Evolutionary conservation across 2,329 filamentous ascomycete genomes (phyloP).

Genomic region (Sclerotinia minor): DNA sequence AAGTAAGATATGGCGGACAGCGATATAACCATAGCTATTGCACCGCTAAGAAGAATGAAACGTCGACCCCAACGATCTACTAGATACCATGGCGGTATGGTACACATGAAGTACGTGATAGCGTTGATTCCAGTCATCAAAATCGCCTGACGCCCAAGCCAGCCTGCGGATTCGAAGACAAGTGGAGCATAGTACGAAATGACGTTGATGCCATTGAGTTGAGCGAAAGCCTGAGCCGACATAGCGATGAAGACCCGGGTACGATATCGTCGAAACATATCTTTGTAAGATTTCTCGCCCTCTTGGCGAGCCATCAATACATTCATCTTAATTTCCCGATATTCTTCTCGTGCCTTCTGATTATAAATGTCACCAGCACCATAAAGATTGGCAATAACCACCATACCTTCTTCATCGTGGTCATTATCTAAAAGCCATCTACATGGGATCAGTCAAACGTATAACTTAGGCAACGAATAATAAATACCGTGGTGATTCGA

Average conservation of each 20-base stretch:
- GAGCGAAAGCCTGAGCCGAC: slow-evolving; percentile 93
- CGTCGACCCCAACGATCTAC: slow-evolving; percentile 91
- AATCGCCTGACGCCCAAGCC: slow-evolving; percentile 85
- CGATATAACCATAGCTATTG: slow-evolving; percentile 83
- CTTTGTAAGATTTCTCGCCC: slow-evolving; percentile 83
- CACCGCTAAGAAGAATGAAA: slow-evolving; percentile 84
- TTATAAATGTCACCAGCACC: slow-evolving; percentile 95
- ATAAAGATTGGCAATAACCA: slow-evolving; percentile 96
- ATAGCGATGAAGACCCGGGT: slow-evolving; percentile 97
- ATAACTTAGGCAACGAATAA: neutral
- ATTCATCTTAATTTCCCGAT: slow-evolving; percentile 98
- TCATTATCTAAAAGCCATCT: slow-evolving; percentile 98
- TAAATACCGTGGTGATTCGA: slow-evolving; percentile 83
- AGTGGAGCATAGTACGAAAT: slow-evolving; percentile 98
- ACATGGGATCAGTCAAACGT: slow-evolving; percentile 26
- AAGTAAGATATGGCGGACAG: slow-evolving; percentile 93
- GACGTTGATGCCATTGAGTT: slow-evolving; percentile 98
- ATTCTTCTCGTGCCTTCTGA: slow-evolving; percentile 88
- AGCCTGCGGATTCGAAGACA: slow-evolving; percentile 96
- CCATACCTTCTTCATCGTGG: slow-evolving; percentile 95
- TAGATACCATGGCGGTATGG: slow-evolving; percentile 94
- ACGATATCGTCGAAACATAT: slow-evolving; percentile 93
- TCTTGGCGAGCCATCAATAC: slow-evolving; percentile 92
- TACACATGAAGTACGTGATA: slow-evolving; percentile 86
- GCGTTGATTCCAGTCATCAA: slow-evolving; percentile 98